Percentiles rank a stretch among this genome's conserved stretches.
These are phyloP conservation scores for Blastobotrys capitulatus DNA, from an alignment of 1,139 yeast genomes.

Conservation along the genomic window DNA sequence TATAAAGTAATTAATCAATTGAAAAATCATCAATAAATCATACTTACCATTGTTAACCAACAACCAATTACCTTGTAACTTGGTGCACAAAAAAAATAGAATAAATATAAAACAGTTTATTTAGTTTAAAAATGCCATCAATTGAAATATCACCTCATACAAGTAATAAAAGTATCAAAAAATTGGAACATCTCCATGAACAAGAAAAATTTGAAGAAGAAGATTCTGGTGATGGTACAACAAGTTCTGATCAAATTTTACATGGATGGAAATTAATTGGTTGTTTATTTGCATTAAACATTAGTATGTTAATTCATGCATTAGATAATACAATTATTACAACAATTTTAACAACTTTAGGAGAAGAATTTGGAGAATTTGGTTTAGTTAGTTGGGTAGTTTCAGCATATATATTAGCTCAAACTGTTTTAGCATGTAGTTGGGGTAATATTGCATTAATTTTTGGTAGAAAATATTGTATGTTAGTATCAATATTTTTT, in stretches of 20 bases:
- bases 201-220: slow-evolving; percentile 17
- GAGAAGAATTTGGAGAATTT: slow-evolving; percentile 48
- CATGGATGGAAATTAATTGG: slow-evolving; percentile 40
- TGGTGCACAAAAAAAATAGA: too few relatives aligned
- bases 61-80: too few relatives aligned
- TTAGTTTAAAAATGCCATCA: too few relatives aligned
- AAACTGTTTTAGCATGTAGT: slow-evolving; percentile 54
- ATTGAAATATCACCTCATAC: neutral
- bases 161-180: neutral
- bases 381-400: slow-evolving; percentile 57
- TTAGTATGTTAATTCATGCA: slow-evolving; percentile 53
- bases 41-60: too few relatives aligned
- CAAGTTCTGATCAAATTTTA: slow-evolving; percentile 32
- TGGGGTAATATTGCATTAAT: slow-evolving; percentile 57
- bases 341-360: slow-evolving; percentile 46
- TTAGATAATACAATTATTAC: slow-evolving; percentile 64
- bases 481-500: slow-evolving; percentile 45
- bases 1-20: too few relatives aligned
- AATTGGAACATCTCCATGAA: neutral
- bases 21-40: too few relatives aligned
- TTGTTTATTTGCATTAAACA: slow-evolving; percentile 43
- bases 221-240: slow-evolving; percentile 18
- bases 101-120: too few relatives aligned
- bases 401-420: slow-evolving; percentile 55
- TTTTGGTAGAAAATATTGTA: slow-evolving; percentile 53